Conservation (phyloP, 1,284 basidiomycete species). For the Heterobasidion parviporum region DNA sequence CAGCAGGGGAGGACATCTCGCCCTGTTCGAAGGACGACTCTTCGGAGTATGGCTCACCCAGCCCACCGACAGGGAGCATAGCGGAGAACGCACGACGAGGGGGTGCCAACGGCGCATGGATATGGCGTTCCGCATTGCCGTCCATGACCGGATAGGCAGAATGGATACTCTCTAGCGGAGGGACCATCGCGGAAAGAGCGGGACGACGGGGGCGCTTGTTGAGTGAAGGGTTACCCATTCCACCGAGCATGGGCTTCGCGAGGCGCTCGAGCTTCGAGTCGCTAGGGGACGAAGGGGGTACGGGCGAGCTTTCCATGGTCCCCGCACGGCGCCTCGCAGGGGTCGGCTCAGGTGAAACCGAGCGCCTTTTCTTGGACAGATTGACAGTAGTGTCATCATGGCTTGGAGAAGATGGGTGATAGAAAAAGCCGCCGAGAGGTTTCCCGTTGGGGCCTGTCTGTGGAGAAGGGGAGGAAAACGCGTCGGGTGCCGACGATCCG, state of each 20-base stretch:
- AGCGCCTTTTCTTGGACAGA: conserved; percentile 57
- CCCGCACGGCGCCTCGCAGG: conserved; percentile 20
- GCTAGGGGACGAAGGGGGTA: conserved; percentile 55
- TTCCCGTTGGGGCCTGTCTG: conserved; percentile 42
- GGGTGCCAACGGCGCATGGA: conserved; percentile 27
- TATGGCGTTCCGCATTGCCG: conserved; percentile 6
- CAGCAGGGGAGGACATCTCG: conserved; percentile 61
- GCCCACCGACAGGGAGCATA: conserved; percentile 45
- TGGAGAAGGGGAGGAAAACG: conserved; percentile 25
- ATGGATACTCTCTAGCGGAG: conserved; percentile 17
- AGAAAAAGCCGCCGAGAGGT: conserved; percentile 44
- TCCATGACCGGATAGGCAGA: no score
- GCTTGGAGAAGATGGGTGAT: conserved; percentile 48
- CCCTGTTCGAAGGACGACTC: conserved; percentile 41
- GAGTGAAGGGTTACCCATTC: conserved; percentile 49
- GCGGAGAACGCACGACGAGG: conserved; percentile 70
- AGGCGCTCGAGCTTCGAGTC: conserved; percentile 54
- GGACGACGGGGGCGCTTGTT: conserved; percentile 57
- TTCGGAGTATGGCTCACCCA: conserved; percentile 42
- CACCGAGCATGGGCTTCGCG: conserved; percentile 49
- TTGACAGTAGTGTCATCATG: conserved; percentile 35
- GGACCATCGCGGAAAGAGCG: conserved; percentile 54
- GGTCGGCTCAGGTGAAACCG: conserved; percentile 52
- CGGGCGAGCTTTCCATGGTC: conserved; percentile 47
- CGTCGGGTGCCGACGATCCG: conserved; percentile 9